Percentiles rank a stretch among this genome's conserved stretches.
Conservation (phyloP, 2,329 filamentous ascomycete genomes). For the Aureobasidium leucospermi region DNA sequence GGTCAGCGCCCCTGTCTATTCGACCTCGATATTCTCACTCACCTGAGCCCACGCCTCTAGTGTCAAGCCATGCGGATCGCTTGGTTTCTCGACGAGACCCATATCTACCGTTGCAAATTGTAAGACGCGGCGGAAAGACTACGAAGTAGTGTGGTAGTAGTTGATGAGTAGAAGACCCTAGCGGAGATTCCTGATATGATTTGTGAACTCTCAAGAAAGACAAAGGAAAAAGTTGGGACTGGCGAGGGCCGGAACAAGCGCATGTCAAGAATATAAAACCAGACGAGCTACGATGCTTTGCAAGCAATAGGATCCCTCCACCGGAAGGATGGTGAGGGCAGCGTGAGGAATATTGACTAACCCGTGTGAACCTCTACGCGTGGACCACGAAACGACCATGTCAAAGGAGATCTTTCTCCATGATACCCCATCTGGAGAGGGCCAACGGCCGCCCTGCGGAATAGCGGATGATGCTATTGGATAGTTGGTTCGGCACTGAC, state of each 20-base stretch:
- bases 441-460: neutral
- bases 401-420: neutral
- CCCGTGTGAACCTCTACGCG: slow-evolving; percentile 1
- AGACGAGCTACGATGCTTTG: neutral
- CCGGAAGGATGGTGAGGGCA: slow-evolving; percentile 1
- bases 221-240: slow-evolving; percentile 1
- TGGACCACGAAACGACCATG: neutral
- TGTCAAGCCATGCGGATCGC: slow-evolving; percentile 15
- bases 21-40: neutral
- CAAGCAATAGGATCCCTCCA: neutral
- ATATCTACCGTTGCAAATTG: neutral
- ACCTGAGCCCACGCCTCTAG: slow-evolving; percentile 19
- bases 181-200: no score
- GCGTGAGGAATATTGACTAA: slow-evolving; percentile 1
- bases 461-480: slow-evolving; percentile 1
- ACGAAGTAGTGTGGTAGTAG: no score
- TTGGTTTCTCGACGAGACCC: slow-evolving; percentile 15
- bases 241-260: neutral
- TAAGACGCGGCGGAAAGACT: neutral
- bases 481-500: neutral
- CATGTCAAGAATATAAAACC: neutral
- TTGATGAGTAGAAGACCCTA: no score
- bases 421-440: slow-evolving; percentile 3
- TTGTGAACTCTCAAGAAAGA: neutral
- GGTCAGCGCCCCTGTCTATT: neutral